These are phyloP conservation scores for Eucalyptus regnans DNA, from an alignment of 345 rosid species.

Conservation along the genomic window DNA sequence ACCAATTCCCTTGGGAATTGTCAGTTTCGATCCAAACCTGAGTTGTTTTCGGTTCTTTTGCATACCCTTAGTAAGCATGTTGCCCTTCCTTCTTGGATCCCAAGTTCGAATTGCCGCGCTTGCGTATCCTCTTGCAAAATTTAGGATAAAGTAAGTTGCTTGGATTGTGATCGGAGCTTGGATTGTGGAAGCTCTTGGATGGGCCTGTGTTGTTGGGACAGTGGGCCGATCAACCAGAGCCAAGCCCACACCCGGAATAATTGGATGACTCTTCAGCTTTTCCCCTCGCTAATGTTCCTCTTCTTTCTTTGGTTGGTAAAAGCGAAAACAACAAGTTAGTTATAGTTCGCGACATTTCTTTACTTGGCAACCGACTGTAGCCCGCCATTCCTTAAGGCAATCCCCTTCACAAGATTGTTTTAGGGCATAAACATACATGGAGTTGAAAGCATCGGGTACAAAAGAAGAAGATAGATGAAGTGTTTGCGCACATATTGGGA, in stretches of 20 bases:
- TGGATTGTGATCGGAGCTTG: not conserved
- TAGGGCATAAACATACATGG: not conserved
- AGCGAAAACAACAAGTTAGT: no score
- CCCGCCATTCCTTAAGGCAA: not conserved
- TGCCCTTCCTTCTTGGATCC: not conserved
- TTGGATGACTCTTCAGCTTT: not conserved
- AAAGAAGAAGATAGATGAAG: not conserved
- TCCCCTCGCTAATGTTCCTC: not conserved
- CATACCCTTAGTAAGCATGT: not conserved
- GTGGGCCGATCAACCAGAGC: not conserved
- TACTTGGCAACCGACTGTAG: not conserved
- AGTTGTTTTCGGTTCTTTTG: no score
- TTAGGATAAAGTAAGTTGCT: not conserved
- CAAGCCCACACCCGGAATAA: not conserved
- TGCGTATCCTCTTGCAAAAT: not conserved
- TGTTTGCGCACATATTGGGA: not conserved
- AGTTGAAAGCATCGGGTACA: not conserved
- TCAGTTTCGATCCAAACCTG: rapidly evolving
- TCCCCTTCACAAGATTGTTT: not conserved
- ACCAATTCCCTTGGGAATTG: no score
- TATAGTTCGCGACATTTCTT: not conserved
- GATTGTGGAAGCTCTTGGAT: not conserved
- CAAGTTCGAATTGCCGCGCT: not conserved
- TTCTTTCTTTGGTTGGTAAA: not conserved
- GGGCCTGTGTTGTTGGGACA: not conserved